These are phyloP conservation scores for Botrytis fabae DNA, from an alignment of 2,329 filamentous ascomycete genomes.

Conservation along the genomic window DNA sequence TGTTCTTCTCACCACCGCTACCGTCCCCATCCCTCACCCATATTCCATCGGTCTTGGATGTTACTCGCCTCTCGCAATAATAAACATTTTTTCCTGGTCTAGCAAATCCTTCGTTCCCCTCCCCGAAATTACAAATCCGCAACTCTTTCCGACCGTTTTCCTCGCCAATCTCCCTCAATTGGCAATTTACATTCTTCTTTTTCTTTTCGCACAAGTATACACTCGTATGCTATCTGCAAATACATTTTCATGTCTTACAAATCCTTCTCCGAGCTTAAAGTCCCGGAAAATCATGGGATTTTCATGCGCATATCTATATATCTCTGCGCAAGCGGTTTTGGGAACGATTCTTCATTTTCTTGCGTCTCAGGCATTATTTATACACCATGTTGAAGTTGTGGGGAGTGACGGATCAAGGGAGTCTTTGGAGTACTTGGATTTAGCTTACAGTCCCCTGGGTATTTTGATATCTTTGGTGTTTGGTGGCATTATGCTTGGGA, in stretches of 20 bases:
- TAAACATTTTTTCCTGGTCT: constrained; percentile 9
- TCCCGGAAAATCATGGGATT: constrained; percentile 1
- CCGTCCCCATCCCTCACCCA: background rate
- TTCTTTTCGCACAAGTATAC: constrained; percentile 47
- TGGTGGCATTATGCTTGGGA: background rate
- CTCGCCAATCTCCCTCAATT: constrained; percentile 51
- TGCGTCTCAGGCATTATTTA: constrained; percentile 13
- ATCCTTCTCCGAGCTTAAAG: background rate
- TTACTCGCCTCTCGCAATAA: constrained; percentile 4
- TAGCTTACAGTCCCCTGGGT: constrained; percentile 15
- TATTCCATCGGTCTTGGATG: constrained; percentile 4
- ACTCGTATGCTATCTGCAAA: constrained; percentile 48
- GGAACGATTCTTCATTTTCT: constrained; percentile 1
- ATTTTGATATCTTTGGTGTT: constrained; percentile 15
- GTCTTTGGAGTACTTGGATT: constrained; percentile 4
- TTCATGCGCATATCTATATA: constrained; percentile 7
- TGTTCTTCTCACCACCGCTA: constrained; percentile 20
- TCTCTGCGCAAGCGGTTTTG: background rate
- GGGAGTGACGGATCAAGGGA: background rate
- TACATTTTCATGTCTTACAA: constrained; percentile 43
- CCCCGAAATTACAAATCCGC: constrained; percentile 9
- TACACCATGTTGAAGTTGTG: constrained; percentile 4
- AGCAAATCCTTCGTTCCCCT: constrained; percentile 8
- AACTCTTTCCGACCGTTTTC: constrained; percentile 34
- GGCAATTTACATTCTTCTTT: constrained; percentile 49